phyloP scores from a whole-genome alignment of 805 yeast species.

The Alloascoidea africana region DNA sequence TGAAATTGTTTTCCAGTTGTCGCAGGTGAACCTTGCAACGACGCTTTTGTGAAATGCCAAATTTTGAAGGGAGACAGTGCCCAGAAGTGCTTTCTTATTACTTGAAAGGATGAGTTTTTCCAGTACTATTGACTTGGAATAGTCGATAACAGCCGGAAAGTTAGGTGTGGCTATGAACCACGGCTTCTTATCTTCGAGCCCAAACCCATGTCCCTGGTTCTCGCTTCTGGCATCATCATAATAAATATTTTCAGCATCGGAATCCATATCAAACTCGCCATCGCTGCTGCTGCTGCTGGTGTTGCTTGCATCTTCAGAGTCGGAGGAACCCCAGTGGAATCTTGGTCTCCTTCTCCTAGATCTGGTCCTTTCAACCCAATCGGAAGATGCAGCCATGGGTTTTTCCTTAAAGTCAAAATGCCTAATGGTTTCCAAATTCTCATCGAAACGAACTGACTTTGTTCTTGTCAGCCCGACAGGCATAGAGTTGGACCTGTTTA shows the following conservation, averaged over 20 bases:
- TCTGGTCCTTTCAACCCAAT: slow-evolving; percentile 8
- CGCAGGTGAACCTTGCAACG: slow-evolving; percentile 57
- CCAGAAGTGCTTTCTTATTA: slow-evolving; percentile 45
- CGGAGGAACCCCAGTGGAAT: slow-evolving; percentile 28
- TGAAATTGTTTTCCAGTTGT: slow-evolving; percentile 62
- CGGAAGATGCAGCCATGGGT: slow-evolving; percentile 64
- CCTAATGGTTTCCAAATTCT: slow-evolving; percentile 39
- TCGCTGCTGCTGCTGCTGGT: no score
- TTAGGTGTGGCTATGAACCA: slow-evolving; percentile 19
- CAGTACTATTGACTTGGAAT: slow-evolving; percentile 14
- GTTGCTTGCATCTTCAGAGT: slow-evolving; percentile 26
- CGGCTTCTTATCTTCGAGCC: slow-evolving; percentile 8
- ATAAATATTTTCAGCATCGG: slow-evolving; percentile 11
- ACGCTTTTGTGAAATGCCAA: slow-evolving; percentile 53
- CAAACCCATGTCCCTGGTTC: slow-evolving; percentile 4
- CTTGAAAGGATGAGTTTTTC: slow-evolving; percentile 47
- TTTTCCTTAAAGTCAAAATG: slow-evolving; percentile 60
- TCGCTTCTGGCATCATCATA: slow-evolving; percentile 11
- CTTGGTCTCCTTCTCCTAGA: neutral
- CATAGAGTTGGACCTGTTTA: slow-evolving; percentile 1
- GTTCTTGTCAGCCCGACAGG: slow-evolving; percentile 32
- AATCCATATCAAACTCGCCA: slow-evolving; percentile 16
- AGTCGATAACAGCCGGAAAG: slow-evolving; percentile 11
- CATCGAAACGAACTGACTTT: slow-evolving; percentile 72
- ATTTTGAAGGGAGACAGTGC: slow-evolving; percentile 69